phyloP scores from a whole-genome alignment of 2,329 filamentous ascomycete genomes.

The Fusarium chlamydosporum region DNA sequence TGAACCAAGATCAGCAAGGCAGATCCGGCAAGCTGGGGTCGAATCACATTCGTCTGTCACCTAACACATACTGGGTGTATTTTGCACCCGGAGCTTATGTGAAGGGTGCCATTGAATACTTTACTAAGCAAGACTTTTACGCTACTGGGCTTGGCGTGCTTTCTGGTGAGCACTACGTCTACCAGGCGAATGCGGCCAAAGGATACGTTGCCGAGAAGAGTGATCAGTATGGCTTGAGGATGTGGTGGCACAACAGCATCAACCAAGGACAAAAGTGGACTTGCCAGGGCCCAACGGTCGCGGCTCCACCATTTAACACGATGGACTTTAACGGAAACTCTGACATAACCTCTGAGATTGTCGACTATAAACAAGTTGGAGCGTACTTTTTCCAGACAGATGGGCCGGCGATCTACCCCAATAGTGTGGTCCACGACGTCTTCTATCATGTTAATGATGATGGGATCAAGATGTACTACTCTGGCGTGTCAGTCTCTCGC shows the following conservation, averaged over 20 bases:
- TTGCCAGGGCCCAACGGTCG: background rate
- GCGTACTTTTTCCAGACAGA: slow-evolving; percentile 1
- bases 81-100: slow-evolving; percentile 3
- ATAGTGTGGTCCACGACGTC: background rate
- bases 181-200: slow-evolving; percentile 2
- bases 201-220: background rate
- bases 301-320: background rate
- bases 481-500: background rate
- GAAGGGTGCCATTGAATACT: slow-evolving; percentile 3
- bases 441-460: slow-evolving; percentile 4
- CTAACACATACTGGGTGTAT: slow-evolving; percentile 2
- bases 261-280: slow-evolving; percentile 2
- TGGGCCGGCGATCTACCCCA: background rate
- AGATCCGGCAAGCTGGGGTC: background rate
- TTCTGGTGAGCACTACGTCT: slow-evolving; percentile 1
- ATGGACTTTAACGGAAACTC: slow-evolving; percentile 1
- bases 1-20: background rate
- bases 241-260: slow-evolving; percentile 3
- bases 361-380: slow-evolving; percentile 2
- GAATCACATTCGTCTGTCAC: slow-evolving; percentile 1
- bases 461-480: slow-evolving; percentile 3
- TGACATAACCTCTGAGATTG: slow-evolving; percentile 1
- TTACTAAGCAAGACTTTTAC: background rate
- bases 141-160: background rate
- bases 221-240: background rate